Evolutionary conservation across 1,139 yeast species (phyloP), one percentile per base, ranked within the genome.

Genomic region (Geotrichum phurueaensis): DNA sequence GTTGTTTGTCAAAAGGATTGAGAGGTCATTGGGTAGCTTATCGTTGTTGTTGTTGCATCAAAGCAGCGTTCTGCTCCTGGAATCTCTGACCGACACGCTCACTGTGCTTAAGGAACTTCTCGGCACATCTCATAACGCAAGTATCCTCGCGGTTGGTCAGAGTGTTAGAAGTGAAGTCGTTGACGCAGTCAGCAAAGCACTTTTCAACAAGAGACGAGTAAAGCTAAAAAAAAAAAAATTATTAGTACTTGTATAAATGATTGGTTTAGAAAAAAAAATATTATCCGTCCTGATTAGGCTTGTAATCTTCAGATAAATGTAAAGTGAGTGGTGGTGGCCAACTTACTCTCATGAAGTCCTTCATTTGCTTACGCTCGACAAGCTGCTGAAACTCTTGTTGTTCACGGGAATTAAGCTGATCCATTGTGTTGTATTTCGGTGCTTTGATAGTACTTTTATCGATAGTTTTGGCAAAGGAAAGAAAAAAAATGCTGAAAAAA

Each of bases 331-430:
- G 6, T 18, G 31, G 29, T 33, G 25, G 12, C 27, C 12, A 45
- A 74, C 77, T 57, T 67, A 84, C 84, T 75, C 95, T 86, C 98
- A 92, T 92, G 85, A 92, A 94, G 76, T 94, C 99, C 78, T 89
- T 89, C 97, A 94, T 91, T 79, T 94, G 99, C 83, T 94, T 94
- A 75, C 89, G 94, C 79, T 92, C 98, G 68, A 92, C 96, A 68
- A 92, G 81, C 76, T 86, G 92, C 78, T 91, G 97, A 77, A 92
- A 92, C 72, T 91, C 96, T 78, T 90, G 97, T 78, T 92, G 97
- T 79, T 92, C 98, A 75, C 90, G 88, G 73, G 86, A 86, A 81
- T 92, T 77, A 51, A 77, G 70, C 67, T 74, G 77, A 66, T 77
- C 80, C 80, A 77, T 77, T 59, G 33, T 58, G 6, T 7, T 27